These are phyloP conservation scores for Hymenoscyphus occultus DNA, from an alignment of 2,329 filamentous ascomycete species.

Conservation along the genomic window DNA sequence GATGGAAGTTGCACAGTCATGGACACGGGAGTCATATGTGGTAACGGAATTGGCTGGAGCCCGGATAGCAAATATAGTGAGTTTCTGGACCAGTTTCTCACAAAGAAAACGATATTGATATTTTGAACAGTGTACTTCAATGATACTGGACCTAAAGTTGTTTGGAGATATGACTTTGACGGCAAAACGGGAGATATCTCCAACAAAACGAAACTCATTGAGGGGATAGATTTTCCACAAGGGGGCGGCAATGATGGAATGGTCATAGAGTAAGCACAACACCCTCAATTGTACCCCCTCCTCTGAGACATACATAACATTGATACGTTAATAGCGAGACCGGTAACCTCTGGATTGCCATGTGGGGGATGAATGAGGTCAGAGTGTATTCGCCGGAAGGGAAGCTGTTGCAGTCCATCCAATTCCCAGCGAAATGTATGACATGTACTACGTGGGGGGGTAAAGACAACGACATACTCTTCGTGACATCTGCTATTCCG, in stretches of 20 bases:
- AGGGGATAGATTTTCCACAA: slow-evolving; percentile 26
- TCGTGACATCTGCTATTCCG: slow-evolving; percentile 33
- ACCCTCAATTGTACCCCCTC: background rate
- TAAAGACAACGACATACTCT: slow-evolving; percentile 37
- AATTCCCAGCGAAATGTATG: slow-evolving; percentile 36
- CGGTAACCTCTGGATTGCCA: slow-evolving; percentile 40
- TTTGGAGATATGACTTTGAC: slow-evolving; percentile 38
- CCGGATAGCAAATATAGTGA: slow-evolving; percentile 39
- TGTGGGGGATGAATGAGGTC: slow-evolving; percentile 37
- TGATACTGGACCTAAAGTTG: slow-evolving; percentile 37
- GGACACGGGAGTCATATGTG: slow-evolving; percentile 37
- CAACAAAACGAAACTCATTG: slow-evolving; percentile 32
- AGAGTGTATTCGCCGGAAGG: slow-evolving; percentile 38
- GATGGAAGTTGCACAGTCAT: slow-evolving; percentile 37
- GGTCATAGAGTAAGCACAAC: slow-evolving; percentile 38
- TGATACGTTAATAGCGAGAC: slow-evolving; percentile 28
- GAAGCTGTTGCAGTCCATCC: slow-evolving; percentile 37
- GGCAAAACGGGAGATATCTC: slow-evolving; percentile 35
- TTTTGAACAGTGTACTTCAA: slow-evolving; percentile 36
- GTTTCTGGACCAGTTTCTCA: background rate
- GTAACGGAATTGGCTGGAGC: slow-evolving; percentile 40
- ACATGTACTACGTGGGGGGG: slow-evolving; percentile 41
- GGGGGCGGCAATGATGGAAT: slow-evolving; percentile 37
- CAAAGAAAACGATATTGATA: background rate
- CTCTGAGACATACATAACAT: background rate